Conservation (phyloP, 768 basidiomycete species). For the Tremella yokohamensis region DNA sequence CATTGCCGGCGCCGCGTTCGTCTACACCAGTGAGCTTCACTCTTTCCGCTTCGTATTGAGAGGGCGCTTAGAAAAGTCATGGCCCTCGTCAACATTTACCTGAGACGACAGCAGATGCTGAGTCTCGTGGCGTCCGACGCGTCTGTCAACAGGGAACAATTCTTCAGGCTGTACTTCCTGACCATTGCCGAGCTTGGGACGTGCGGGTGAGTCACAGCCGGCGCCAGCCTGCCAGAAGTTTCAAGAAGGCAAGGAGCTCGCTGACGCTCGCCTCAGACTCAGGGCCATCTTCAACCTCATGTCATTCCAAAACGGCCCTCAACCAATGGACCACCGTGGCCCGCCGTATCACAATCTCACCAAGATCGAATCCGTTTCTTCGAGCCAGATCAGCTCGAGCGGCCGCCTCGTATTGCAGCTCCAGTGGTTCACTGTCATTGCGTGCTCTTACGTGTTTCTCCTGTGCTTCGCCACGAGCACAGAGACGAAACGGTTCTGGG, state of each 20-base stretch:
- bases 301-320: slow-evolving; percentile 40
- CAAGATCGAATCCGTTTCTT: slow-evolving; percentile 27
- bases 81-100: slow-evolving; percentile 44
- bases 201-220: slow-evolving; percentile 23
- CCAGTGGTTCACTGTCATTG: slow-evolving; percentile 43
- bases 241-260: neutral
- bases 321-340: slow-evolving; percentile 34
- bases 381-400: slow-evolving; percentile 12
- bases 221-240: neutral
- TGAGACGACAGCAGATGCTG: slow-evolving; percentile 41
- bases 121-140: slow-evolving; percentile 40
- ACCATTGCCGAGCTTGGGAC: slow-evolving; percentile 41
- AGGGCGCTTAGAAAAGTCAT: slow-evolving; percentile 25
- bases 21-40: slow-evolving; percentile 38
- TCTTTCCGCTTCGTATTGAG: neutral
- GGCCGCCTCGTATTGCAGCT: slow-evolving; percentile 23
- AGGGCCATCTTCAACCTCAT: slow-evolving; percentile 48
- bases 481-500: slow-evolving; percentile 42
- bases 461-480: slow-evolving; percentile 46
- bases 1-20: slow-evolving; percentile 25
- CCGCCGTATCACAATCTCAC: slow-evolving; percentile 27
- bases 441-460: slow-evolving; percentile 45
- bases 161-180: slow-evolving; percentile 39
- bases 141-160: slow-evolving; percentile 40
- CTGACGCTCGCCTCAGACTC: slow-evolving; percentile 26